These are phyloP conservation scores for Allomyces macrogynus DNA, from an alignment of 192 early-diverging fungal genomes.

Conservation along the genomic window DNA sequence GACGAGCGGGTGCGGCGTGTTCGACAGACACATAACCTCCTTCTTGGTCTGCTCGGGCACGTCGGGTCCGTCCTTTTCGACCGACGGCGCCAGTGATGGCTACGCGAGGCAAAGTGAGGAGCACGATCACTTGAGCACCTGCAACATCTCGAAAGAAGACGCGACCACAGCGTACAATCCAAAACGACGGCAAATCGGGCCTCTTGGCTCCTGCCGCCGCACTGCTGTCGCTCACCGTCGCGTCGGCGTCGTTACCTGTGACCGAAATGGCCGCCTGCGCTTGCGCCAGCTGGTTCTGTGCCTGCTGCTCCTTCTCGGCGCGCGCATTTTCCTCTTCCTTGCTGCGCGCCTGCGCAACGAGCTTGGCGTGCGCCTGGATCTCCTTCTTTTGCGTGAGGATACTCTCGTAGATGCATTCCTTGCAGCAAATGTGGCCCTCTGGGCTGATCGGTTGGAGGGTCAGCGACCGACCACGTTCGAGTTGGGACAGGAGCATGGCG, in stretches of 20 bases:
- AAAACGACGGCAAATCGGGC: background rate
- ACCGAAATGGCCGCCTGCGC: background rate
- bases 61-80: too few relatives aligned
- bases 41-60: background rate
- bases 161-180: background rate
- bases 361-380: conserved; percentile 12
- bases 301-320: background rate
- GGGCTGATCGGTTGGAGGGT: conserved; percentile 4
- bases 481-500: conserved; percentile 5
- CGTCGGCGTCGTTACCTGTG: background rate
- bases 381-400: conserved; percentile 68
- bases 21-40: background rate
- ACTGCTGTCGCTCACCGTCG: background rate
- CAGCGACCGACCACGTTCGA: too few relatives aligned
- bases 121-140: too few relatives aligned
- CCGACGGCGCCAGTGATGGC: background rate
- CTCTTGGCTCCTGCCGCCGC: background rate
- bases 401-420: conserved; percentile 68
- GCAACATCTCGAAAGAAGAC: too few relatives aligned
- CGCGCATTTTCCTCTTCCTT: background rate
- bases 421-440: conserved; percentile 66
- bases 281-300: background rate
- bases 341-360: background rate
- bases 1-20: background rate
- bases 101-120: too few relatives aligned